Conservation (phyloP, 768 basidiomycete genomes). For the Russula dissimulans region DNA sequence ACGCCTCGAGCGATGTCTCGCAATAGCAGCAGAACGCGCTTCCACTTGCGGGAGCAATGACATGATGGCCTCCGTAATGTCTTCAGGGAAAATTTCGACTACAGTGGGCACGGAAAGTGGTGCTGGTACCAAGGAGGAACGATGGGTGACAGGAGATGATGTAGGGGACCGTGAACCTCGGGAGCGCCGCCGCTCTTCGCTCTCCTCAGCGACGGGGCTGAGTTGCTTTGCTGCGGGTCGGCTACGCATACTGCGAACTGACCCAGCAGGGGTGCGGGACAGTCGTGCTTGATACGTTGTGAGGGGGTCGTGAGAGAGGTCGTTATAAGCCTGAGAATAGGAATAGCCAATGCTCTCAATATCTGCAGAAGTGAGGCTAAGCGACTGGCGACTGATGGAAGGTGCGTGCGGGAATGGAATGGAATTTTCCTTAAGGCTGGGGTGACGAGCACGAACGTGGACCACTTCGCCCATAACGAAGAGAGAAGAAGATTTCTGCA, state of each 20-base stretch:
- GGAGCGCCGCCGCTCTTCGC: conserved; percentile 16
- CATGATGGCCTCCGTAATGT: conserved; percentile 17
- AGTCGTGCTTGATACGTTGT: conserved; percentile 8
- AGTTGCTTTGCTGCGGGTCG: conserved; percentile 15
- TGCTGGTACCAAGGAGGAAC: not conserved
- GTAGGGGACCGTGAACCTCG: conserved; percentile 5
- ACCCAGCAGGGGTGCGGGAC: conserved; percentile 15
- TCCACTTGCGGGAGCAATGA: conserved; percentile 15
- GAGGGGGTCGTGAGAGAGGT: conserved; percentile 7
- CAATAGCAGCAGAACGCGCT: conserved; percentile 7
- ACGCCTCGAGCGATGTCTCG: not conserved
- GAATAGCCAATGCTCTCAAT: conserved; percentile 17
- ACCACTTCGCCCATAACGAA: conserved; percentile 12
- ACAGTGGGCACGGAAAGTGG: not conserved
- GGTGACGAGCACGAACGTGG: conserved; percentile 1
- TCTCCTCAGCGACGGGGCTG: conserved; percentile 20
- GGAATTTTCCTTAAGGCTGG: conserved; percentile 5
- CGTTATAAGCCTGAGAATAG: conserved; percentile 13
- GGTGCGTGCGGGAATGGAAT: conserved; percentile 18
- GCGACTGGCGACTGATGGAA: conserved; percentile 17
- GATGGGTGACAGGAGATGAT: conserved; percentile 1
- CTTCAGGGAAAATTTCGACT: conserved; percentile 15
- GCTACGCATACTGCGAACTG: conserved; percentile 15
- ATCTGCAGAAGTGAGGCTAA: conserved; percentile 5
- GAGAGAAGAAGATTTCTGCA: conserved; percentile 8